Base-by-base conservation (phyloP, 2,329 filamentous ascomycete species). In the Clarireedia sp. region DNA sequence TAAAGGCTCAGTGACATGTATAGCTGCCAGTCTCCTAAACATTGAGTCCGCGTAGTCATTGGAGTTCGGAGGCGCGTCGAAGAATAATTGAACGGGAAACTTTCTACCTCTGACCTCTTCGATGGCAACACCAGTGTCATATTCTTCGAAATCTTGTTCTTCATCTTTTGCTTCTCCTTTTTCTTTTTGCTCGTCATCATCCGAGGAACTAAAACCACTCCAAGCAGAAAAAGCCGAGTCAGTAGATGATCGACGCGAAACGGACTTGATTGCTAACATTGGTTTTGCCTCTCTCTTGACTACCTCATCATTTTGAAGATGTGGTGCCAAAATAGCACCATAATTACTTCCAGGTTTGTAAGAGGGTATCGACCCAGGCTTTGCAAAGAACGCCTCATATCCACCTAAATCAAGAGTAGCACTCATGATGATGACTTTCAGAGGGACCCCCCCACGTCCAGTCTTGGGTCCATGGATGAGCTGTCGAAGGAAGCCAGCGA, bases 401-500 rank as follows among this genome's bases (percentile, higher is more conserved):
- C 80, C 82, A 58, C 92, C 85, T 56, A 96, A 84, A 69, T 97
- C 89, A 38, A 90, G 89, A 6, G 94, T 99, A 49, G 94, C 94
- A 77, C 91, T 96, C 94, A 99, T 99, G 67, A 97, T 82, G 36
- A 96, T 81, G 3, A 97, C 83, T 69, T 96, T 97, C 55, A 99
- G 74, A 1, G 87, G 85, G 29, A 86, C 74, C 5, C 87, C 87
- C 7, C 85, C 83, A 4, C 87, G 81, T 6, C 83, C 83, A 45
- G 80, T 75, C 38, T 81, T 79, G 54, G 83, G 76, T 2, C 79
- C 75, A 0, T 77, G 74, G 1, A 94, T 73, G 47, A 97, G 80
- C 58, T 87, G 86, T 67, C 89, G 89, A 59, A 99, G 69, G 61
- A 99, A 97, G 0, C 94, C 94, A 24, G 95, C 77, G 9, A 96